Percentiles rank a stretch among this genome's conserved stretches.
These are phyloP conservation scores for Linnemannia exigua DNA, from an alignment of 192 early-diverging fungal species.

Conservation along the genomic window DNA sequence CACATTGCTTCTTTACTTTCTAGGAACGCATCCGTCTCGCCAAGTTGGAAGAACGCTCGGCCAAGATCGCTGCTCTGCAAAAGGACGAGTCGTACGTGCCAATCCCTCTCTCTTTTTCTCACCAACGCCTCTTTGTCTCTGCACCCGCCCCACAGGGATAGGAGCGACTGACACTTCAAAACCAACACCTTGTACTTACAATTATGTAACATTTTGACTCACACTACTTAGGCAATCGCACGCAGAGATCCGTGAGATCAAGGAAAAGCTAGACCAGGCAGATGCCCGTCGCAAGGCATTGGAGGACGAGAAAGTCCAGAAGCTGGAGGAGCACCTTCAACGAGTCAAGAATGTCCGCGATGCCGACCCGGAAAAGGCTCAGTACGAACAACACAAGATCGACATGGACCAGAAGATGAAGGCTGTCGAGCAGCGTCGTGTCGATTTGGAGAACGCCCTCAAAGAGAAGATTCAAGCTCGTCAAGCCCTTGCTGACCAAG, in stretches of 20 bases:
- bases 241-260: constrained; percentile 46
- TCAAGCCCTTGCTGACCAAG: constrained; percentile 44
- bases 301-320: constrained; percentile 45
- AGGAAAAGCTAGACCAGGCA: constrained; percentile 47
- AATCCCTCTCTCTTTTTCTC: not conserved
- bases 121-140: not conserved
- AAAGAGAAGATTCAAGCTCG: constrained; percentile 53
- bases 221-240: constrained; percentile 21
- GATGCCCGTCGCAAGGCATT: constrained; percentile 48
- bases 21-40: constrained; percentile 45
- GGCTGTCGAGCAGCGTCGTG: constrained; percentile 43
- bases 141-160: not conserved
- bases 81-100: constrained; percentile 38
- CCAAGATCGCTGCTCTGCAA: constrained; percentile 49
- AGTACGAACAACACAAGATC: constrained; percentile 45
- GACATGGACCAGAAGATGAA: constrained; percentile 56
- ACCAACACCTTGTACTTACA: too few species aligned
- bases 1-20: too few species aligned
- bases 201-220: not conserved
- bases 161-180: not conserved
- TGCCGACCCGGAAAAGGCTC: constrained; percentile 31
- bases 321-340: constrained; percentile 45
- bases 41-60: constrained; percentile 47
- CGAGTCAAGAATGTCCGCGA: constrained; percentile 36
- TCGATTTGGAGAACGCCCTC: constrained; percentile 38